Evolutionary conservation across 495 filamentous ascomycete species (phyloP), one percentile per base, ranked within the genome.

Genomic region (Penicillium dipodomyicola): DNA sequence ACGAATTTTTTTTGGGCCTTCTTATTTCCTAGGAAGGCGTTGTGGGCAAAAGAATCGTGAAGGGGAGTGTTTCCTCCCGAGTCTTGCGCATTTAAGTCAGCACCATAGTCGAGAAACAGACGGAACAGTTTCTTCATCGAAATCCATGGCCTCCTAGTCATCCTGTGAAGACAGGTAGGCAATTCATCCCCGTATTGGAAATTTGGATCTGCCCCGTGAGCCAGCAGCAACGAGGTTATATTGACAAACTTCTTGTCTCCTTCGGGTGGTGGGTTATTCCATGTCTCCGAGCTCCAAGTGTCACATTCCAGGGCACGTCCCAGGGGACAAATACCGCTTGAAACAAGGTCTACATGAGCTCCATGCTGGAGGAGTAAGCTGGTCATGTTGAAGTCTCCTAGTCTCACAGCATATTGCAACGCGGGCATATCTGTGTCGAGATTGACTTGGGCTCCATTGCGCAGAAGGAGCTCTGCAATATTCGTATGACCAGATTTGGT

Each of bases 211-310:
- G 46, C 46, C 10, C 46, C 46, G 9, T 48, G 46, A 20, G 15
- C 46, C 11, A 48, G 46, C 9, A 48, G 46, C 17, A 48, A 4
- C 8, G 14, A 7, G 17, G 33, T 33, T 10, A 32, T 17, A 48
- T 17, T 17, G 1, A 29, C 10, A 32, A 14, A 11, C 29, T 33
- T 29, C 8, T 7, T 4, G 0, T 32, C 14, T 17, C 2, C 11
- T 9, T 32, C 22, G 43, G 3, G n/a, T 1, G 0, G 3, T 6
- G 3, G 6, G 4, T n/a, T 6, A 5, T 2, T 0, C 4, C 22
- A 12, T 6, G 4, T 15, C 41, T n/a, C 9, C 11, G 9, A 6
- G 5, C 17, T 3, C 5, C 3, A 11, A 1, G 1, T 1, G 1
- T 14, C 2, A 4, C 27, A 45, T n/a, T 1, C 25, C 15, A 20